A percentile compares a stretch with the other conserved stretches of the same genome.
phyloP scores from a whole-genome alignment of 164 flowering plant genomes.

The Annona cherimola region DNA sequence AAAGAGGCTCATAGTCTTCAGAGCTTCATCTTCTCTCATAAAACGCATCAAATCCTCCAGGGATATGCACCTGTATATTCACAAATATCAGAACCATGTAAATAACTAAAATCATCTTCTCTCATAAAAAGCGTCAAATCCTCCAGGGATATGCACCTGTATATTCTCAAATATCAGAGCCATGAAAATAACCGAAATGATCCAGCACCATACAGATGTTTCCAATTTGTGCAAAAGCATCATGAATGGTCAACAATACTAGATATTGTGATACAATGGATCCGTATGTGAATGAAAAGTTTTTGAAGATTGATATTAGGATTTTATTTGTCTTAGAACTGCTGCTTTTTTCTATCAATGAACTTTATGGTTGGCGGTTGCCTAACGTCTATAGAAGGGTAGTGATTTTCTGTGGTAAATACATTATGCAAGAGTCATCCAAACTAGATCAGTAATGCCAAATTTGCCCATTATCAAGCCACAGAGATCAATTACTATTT shows the following conservation, averaged over 20 bases:
- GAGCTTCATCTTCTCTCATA: constrained; percentile 49
- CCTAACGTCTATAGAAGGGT: too few relatives aligned
- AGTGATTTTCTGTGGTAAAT: too few relatives aligned
- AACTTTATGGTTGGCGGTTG: too few relatives aligned
- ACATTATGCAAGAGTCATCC: too few relatives aligned
- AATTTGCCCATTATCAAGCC: too few relatives aligned
- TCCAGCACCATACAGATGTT: not conserved
- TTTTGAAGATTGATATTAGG: too few relatives aligned
- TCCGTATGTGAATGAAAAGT: too few relatives aligned
- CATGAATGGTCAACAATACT: not conserved
- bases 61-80: constrained; percentile 29
- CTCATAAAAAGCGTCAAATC: constrained; percentile 53
- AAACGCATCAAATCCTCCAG: constrained; percentile 49
- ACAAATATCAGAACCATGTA: not conserved
- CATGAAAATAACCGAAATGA: not conserved
- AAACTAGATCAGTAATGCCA: too few relatives aligned
- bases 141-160: constrained; percentile 34
- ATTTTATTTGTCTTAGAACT: too few relatives aligned
- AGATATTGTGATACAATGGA: too few relatives aligned
- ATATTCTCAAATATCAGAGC: not conserved
- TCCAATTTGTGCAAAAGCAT: not conserved
- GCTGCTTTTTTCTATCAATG: too few relatives aligned
- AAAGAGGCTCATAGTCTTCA: constrained; percentile 39
- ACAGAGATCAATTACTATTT: too few relatives aligned
- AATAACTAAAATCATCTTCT: constrained; percentile 29